Base-by-base conservation (phyloP, 1,139 yeast genomes). In the Ogataea hybrid region DNA sequence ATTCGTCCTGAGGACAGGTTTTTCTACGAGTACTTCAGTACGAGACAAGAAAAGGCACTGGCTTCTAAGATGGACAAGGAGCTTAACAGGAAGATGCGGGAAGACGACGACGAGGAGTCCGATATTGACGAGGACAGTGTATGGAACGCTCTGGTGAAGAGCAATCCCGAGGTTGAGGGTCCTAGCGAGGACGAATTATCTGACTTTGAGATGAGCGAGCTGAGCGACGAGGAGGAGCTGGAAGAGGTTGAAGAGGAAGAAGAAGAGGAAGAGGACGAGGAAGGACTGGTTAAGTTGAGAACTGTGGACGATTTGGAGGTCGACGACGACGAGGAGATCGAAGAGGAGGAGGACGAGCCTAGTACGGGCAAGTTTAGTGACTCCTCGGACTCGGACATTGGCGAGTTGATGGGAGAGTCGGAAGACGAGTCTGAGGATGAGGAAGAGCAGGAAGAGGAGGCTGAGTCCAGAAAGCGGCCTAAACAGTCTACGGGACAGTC, bases 1-100 rank as follows among this genome's bases (percentile, higher is more conserved):
- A 74, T 92, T 39, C 84, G 77, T 51, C 96, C 96, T 1, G 96
- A 90, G 50, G 98, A 94, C 62, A 70, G 77, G 57, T 92, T 92
- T 68, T 89, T 89, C 75, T 80, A 84, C 64, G 90, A 88, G 62
- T 92, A 90, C 67, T 92, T 92, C 65, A 71, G 81, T 22, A 70
- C 77, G 27, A 82, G 84, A 59, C 74, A 73, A 48, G 61, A 49
- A 61, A 64, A 48, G 57, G 46, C 39, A 22, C 46, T 61, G 37
- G 64, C 64, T 30, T 65, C 68, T 25, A 50, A 60, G 25, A 56
- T 53, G 43, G 65, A 64, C 43, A 65, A 64, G 33, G 65, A 62
- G 42, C 49, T 58, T 34, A 58, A 63, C 25, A 41, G 51, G 17
- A 63, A 62, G 37, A 62, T 61, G 7, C 59, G 48, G 5, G 66